Conservation (phyloP, 148 eudicot species). For the Chenopodium berlandieri region DNA sequence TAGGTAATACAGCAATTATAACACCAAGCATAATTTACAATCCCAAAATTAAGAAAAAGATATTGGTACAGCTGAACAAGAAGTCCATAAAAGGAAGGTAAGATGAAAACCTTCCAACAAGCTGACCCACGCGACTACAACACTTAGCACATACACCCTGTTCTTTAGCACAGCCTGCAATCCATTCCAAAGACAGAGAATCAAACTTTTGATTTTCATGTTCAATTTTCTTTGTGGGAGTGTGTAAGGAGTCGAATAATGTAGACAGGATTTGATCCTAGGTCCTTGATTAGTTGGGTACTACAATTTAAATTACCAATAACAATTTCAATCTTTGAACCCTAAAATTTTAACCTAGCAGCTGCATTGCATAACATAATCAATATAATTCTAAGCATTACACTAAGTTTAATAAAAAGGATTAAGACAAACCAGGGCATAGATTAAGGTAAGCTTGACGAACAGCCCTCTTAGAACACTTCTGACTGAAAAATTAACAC, state of each 20-base stretch:
- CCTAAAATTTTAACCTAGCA: background rate
- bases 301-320: background rate
- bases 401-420: background rate
- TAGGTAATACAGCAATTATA: slow-evolving; percentile 1
- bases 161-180: slow-evolving; percentile 86
- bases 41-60: background rate
- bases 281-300: background rate
- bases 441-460: slow-evolving; percentile 91
- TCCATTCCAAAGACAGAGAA: slow-evolving; percentile 13
- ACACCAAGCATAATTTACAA: background rate
- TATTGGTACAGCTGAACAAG: background rate
- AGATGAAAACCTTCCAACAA: slow-evolving; percentile 70
- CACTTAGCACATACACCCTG: slow-evolving; percentile 90
- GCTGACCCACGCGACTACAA: slow-evolving; percentile 52
- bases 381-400: background rate
- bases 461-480: slow-evolving; percentile 81
- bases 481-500: slow-evolving; percentile 46
- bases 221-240: background rate
- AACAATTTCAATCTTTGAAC: no score
- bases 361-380: background rate
- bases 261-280: background rate
- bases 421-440: slow-evolving; percentile 60
- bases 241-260: background rate
- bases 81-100: background rate
- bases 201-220: background rate